Evolutionary conservation across 2,329 filamentous ascomycete species (phyloP).

Genomic region (Fusarium nygamai): DNA sequence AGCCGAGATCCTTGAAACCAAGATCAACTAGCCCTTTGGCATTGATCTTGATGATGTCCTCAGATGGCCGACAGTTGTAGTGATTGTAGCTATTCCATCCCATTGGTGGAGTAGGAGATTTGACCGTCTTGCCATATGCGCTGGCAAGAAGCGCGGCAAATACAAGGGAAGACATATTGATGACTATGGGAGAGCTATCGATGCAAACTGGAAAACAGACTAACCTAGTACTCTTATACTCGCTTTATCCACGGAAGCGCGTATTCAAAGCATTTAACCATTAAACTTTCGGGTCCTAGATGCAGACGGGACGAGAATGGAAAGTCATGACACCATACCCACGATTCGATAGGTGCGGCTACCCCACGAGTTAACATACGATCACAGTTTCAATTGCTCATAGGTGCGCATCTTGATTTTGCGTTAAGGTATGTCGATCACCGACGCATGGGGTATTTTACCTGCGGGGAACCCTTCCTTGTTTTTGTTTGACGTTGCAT

Average conservation of each 20-base stretch:
- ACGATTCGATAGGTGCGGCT: neutral
- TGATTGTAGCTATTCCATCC: constrained; percentile 71
- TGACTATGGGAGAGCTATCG: neutral
- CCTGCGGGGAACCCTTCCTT: neutral
- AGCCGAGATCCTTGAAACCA: constrained; percentile 62
- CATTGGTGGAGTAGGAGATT: constrained; percentile 53
- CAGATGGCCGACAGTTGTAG: constrained; percentile 31
- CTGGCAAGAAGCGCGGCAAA: constrained; percentile 5
- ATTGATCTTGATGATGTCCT: constrained; percentile 50
- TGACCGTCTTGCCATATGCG: constrained; percentile 15
- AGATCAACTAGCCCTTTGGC: constrained; percentile 63
- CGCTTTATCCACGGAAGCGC: neutral
- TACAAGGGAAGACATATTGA: constrained; percentile 11
- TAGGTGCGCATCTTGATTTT: neutral
- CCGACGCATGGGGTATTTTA: neutral
- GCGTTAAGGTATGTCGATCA: neutral
- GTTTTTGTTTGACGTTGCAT: neutral
- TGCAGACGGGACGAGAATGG: neutral
- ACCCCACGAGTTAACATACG: neutral
- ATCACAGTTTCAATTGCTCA: neutral
- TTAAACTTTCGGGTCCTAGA: neutral
- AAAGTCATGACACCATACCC: neutral
- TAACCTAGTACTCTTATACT: neutral
- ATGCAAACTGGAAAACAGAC: neutral
- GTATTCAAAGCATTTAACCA: neutral